These are phyloP conservation scores for Rhodotorula paludigena DNA, from an alignment of 768 basidiomycete genomes.

Conservation along the genomic window DNA sequence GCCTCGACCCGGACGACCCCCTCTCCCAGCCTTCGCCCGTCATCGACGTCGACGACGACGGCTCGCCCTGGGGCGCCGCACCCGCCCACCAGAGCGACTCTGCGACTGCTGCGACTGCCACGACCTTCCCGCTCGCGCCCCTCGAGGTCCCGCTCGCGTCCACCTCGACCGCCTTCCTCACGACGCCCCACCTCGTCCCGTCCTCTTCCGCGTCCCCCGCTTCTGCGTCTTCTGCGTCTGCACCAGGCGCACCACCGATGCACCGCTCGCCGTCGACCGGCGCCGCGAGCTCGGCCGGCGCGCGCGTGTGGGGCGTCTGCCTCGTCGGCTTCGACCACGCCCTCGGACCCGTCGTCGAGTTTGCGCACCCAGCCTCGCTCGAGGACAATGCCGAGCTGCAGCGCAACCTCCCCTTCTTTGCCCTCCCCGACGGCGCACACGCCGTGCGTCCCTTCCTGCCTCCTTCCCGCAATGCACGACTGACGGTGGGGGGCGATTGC, in stretches of 20 bases:
- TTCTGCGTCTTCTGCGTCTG: not conserved
- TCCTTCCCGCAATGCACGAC: not conserved
- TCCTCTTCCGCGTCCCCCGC: not conserved
- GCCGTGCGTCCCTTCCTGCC: constrained; percentile 55
- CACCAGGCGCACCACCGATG: not conserved
- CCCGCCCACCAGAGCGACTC: too few relatives aligned
- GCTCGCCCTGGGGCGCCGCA: not conserved
- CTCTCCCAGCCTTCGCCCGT: too few relatives aligned
- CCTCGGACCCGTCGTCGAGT: constrained; percentile 88
- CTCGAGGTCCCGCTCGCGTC: constrained; percentile 46
- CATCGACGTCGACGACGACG: not conserved
- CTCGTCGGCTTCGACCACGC: constrained; percentile 48
- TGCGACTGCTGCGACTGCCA: not conserved
- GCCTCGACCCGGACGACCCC: not conserved
- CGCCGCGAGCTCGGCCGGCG: not conserved
- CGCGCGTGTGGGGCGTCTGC: constrained; percentile 20
- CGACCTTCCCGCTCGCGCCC: not conserved
- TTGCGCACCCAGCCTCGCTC: constrained; percentile 52
- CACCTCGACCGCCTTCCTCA: not conserved
- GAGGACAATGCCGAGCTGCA: constrained; percentile 78
- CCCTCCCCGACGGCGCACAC: constrained; percentile 95
- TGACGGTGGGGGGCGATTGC: constrained; percentile 2
- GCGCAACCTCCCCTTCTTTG: constrained; percentile 86
- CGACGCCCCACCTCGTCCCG: not conserved
- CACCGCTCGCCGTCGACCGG: not conserved